These are phyloP conservation scores for Papiliotrema flavescens DNA, from an alignment of 1,284 basidiomycete genomes.

Conservation along the genomic window DNA sequence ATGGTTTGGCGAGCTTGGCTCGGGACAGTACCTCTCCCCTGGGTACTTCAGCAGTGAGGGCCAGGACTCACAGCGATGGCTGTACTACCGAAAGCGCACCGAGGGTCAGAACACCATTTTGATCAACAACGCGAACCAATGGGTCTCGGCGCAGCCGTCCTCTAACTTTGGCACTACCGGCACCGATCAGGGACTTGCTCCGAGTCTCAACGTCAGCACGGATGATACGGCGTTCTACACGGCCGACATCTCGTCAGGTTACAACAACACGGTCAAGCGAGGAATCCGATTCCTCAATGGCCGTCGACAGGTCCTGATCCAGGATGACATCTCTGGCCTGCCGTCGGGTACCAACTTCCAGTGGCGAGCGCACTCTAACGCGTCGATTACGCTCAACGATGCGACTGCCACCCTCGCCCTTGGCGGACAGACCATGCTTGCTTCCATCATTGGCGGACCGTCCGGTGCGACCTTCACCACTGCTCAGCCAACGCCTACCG, in stretches of 20 bases:
- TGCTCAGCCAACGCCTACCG: slow-evolving; percentile 52
- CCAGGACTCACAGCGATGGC: slow-evolving; percentile 71
- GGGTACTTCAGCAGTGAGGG: slow-evolving; percentile 68
- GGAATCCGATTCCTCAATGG: slow-evolving; percentile 84
- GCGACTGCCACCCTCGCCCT: slow-evolving; percentile 64
- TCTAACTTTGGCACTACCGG: slow-evolving; percentile 58
- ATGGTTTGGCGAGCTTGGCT: slow-evolving; percentile 94
- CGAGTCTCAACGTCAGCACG: slow-evolving; percentile 55
- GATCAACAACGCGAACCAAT: slow-evolving; percentile 75
- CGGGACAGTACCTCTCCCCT: slow-evolving; percentile 71
- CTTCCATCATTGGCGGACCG: slow-evolving; percentile 55
- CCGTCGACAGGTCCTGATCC: slow-evolving; percentile 84
- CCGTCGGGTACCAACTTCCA: slow-evolving; percentile 55
- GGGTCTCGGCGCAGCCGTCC: slow-evolving; percentile 64
- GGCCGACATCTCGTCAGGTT: slow-evolving; percentile 74
- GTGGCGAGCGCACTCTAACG: slow-evolving; percentile 94
- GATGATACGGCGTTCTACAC: slow-evolving; percentile 80
- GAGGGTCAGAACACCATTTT: slow-evolving; percentile 96
- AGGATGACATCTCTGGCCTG: slow-evolving; percentile 70
- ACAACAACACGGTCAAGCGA: slow-evolving; percentile 65
- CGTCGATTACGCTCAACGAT: slow-evolving; percentile 48
- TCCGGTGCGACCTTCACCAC: slow-evolving; percentile 43
- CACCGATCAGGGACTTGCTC: slow-evolving; percentile 72
- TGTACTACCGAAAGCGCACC: slow-evolving; percentile 92
- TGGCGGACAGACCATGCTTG: slow-evolving; percentile 56